These are phyloP conservation scores for Boletus sensibilis DNA, from an alignment of 768 basidiomycete genomes.

Conservation along the genomic window DNA sequence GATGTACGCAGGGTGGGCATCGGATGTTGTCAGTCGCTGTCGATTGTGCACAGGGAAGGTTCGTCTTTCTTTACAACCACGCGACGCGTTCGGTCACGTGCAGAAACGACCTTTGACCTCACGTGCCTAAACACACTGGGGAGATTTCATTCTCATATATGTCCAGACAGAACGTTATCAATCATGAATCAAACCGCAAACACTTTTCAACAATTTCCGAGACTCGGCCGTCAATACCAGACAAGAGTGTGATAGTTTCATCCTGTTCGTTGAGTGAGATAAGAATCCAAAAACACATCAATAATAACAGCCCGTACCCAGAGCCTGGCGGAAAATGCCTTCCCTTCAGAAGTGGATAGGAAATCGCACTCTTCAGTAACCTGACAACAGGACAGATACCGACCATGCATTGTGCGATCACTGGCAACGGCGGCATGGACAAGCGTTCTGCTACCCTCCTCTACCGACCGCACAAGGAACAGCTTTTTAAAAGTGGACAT, in stretches of 20 bases:
- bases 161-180: not conserved
- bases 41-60: not conserved
- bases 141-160: not conserved
- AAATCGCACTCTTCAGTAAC: slow-evolving; percentile 33
- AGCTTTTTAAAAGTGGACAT: slow-evolving; percentile 4
- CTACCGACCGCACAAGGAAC: slow-evolving; percentile 27
- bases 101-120: not conserved
- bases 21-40: slow-evolving; percentile 4
- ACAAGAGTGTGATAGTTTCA: slow-evolving; percentile 23
- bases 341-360: slow-evolving; percentile 29
- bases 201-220: slow-evolving; percentile 17
- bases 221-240: slow-evolving; percentile 23
- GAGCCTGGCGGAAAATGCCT: slow-evolving; percentile 25
- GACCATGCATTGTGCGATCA: slow-evolving; percentile 29
- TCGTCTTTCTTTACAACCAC: slow-evolving; percentile 16
- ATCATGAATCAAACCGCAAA: slow-evolving; percentile 1
- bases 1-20: slow-evolving; percentile 29
- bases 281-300: not conserved
- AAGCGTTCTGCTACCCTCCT: slow-evolving; percentile 37
- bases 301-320: slow-evolving; percentile 31
- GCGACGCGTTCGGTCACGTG: slow-evolving; percentile 35
- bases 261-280: slow-evolving; percentile 11
- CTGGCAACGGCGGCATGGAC: slow-evolving; percentile 33
- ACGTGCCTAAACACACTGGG: no score
- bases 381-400: slow-evolving; percentile 28